These are phyloP conservation scores for Marsdenia floribunda DNA, from an alignment of 257 asterid species.

Conservation along the genomic window DNA sequence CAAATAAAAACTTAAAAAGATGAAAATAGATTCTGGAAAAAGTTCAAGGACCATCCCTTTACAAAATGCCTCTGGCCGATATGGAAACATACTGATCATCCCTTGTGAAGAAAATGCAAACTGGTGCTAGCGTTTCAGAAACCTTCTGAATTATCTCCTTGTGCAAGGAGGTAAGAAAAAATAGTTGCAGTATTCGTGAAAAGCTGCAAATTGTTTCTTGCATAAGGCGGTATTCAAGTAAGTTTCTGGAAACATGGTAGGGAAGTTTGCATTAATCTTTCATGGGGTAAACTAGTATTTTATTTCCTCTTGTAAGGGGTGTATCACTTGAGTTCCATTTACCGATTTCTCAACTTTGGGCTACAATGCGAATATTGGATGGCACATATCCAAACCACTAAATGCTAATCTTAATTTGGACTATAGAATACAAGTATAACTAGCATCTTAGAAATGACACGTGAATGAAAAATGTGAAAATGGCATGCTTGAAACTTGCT, in stretches of 20 bases:
- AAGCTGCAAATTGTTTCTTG: not conserved
- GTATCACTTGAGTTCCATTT: not conserved
- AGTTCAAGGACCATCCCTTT: not conserved
- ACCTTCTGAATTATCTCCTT: not conserved
- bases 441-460: not conserved
- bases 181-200: not conserved
- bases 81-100: not conserved
- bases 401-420: not conserved
- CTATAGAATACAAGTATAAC: not conserved
- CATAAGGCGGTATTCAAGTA: not conserved
- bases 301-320: not conserved
- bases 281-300: not conserved
- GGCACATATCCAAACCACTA: not conserved
- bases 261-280: not conserved
- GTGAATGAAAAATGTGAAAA: not conserved
- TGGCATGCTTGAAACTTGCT: not conserved
- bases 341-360: not conserved
- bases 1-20: too few relatives aligned
- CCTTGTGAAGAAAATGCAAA: not conserved
- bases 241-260: constrained; percentile 3
- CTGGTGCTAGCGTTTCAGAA: not conserved
- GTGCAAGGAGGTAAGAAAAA: not conserved
- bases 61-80: not conserved
- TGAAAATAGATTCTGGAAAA: not conserved
- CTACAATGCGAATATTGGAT: not conserved